A percentile compares a stretch with the other conserved stretches of the same genome.
Evolutionary conservation across 352 stramenopile genomes (phyloP).

Genomic region (Blastocystis sp.): DNA sequence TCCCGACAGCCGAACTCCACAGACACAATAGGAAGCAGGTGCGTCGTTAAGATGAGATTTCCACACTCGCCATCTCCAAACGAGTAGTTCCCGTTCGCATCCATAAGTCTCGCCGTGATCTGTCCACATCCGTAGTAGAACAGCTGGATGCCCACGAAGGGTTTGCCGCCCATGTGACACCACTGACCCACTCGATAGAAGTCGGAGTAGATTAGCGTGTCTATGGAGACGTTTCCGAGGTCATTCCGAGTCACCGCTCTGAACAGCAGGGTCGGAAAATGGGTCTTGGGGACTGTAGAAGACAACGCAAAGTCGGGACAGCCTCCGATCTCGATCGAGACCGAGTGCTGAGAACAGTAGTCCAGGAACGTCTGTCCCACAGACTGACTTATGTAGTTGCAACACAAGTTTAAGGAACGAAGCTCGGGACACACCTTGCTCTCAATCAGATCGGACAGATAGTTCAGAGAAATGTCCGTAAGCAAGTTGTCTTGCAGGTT

Average conservation of each 20-base stretch:
- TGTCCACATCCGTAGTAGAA: slow-evolving; percentile 32
- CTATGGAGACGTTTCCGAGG: neutral
- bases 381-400: slow-evolving; percentile 39
- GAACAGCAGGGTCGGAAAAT: neutral
- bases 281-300: neutral
- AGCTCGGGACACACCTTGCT: slow-evolving; percentile 5
- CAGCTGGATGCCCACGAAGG: slow-evolving; percentile 22
- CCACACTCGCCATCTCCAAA: neutral
- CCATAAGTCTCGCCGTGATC: neutral
- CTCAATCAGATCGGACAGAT: neutral
- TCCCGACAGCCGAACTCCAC: slow-evolving; percentile 17
- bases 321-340: neutral
- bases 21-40: neutral
- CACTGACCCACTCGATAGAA: neutral
- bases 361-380: neutral
- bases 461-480: neutral
- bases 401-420: neutral
- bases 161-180: neutral
- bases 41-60: neutral
- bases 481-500: slow-evolving; percentile 19
- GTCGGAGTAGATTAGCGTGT: neutral
- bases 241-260: neutral
- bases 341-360: neutral
- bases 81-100: neutral
- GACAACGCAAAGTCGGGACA: neutral